A percentile compares a stretch with the other conserved stretches of the same genome.
Conservation (phyloP, 176 grass and related monocot species). For the Tuctoria greenei region DNA sequence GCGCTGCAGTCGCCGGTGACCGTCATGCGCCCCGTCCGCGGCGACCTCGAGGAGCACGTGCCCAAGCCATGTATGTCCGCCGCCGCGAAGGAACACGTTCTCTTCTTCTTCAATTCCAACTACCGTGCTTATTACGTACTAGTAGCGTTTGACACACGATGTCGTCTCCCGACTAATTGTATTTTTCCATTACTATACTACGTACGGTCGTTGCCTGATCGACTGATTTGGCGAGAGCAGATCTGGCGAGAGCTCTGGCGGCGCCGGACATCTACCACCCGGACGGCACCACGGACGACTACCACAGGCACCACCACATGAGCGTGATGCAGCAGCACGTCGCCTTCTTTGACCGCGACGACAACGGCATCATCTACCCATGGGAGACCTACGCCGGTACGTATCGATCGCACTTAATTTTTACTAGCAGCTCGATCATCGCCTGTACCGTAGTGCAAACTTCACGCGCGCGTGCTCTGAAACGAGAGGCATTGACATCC, state of each 20-base stretch:
- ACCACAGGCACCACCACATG: constrained; percentile 53
- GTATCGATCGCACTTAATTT: too few relatives aligned
- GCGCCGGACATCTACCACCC: constrained; percentile 90
- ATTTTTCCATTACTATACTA: too few relatives aligned
- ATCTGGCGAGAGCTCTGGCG: constrained; percentile 67
- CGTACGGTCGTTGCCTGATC: too few relatives aligned
- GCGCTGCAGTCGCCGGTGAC: constrained; percentile 81
- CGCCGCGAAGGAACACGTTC: too few relatives aligned
- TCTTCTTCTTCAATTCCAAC: too few relatives aligned
- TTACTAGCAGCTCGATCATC: not conserved
- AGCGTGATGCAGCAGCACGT: constrained; percentile 94
- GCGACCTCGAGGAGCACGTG: constrained; percentile 75
- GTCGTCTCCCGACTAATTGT: too few relatives aligned
- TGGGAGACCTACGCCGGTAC: constrained; percentile 81
- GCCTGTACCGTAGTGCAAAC: too few relatives aligned
- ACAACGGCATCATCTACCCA: constrained; percentile 80
- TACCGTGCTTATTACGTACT: too few relatives aligned
- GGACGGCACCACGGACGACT: constrained; percentile 51
- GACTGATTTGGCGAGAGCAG: constrained; percentile 8
- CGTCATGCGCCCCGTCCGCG: constrained; percentile 60
- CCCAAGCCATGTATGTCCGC: constrained; percentile 66
- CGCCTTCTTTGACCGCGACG: constrained; percentile 81
- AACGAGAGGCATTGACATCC: not conserved
- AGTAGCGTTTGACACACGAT: too few relatives aligned
- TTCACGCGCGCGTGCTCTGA: not conserved